Percentiles rank a stretch among this genome's conserved stretches.
Conservation (phyloP, 2,329 filamentous ascomycete genomes). For the Colletotrichum cereale region DNA sequence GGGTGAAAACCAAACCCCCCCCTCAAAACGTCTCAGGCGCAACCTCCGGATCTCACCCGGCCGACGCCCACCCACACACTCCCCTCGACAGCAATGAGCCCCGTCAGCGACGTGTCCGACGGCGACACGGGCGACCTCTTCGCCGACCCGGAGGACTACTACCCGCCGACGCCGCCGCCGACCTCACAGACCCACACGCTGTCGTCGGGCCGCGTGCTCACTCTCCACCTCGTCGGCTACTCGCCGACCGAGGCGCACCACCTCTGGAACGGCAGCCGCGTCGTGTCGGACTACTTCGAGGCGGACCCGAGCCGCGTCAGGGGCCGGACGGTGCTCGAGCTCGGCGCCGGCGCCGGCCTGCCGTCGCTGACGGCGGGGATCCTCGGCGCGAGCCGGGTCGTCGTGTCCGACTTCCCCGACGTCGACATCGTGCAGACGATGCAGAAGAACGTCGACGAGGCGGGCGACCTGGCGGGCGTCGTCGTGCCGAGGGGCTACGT, state of each 20-base stretch:
- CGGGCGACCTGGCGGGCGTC: constrained; percentile 49
- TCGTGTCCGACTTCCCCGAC: constrained; percentile 93
- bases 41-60: not conserved
- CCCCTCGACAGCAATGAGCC: constrained; percentile 17
- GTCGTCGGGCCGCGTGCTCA: constrained; percentile 73
- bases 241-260: constrained; percentile 91
- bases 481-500: constrained; percentile 79
- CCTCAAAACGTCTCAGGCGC: not conserved
- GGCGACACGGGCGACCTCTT: constrained; percentile 71
- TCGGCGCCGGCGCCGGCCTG: constrained; percentile 89
- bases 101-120: constrained; percentile 42
- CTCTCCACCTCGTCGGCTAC: constrained; percentile 84
- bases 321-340: constrained; percentile 81
- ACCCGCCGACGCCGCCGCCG: constrained; percentile 80
- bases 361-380: constrained; percentile 83
- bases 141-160: constrained; percentile 84
- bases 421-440: constrained; percentile 85
- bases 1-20: not conserved
- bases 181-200: constrained; percentile 80
- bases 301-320: constrained; percentile 72
- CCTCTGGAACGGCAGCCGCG: constrained; percentile 90
- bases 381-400: constrained; percentile 76
- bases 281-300: constrained; percentile 84
- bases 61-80: not conserved
- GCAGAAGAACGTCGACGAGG: constrained; percentile 76